Base-by-base conservation (phyloP, 768 basidiomycete genomes). In the Boletus subcaerulescens region DNA sequence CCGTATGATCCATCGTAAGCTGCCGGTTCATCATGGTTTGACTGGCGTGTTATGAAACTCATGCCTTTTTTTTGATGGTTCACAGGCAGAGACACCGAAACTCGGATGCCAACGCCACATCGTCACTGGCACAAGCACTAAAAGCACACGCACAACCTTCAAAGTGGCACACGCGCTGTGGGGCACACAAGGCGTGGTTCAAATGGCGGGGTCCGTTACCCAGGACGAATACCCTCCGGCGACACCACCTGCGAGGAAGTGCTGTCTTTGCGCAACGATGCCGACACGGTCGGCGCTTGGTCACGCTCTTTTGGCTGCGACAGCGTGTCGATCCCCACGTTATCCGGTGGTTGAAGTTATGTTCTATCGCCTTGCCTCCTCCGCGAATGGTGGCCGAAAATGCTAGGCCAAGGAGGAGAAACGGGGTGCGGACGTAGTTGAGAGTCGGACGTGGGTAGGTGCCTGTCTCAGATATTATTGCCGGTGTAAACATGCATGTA, bases 151-250 rank as follows among this genome's bases (percentile, higher is more conserved):
- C 5, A 5, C 49, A 15, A 29, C 22, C 20, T 13, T 17, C 10
- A 8, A 10, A 31, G 22, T 20, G 12, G 35, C 35, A 36, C 35
- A 4, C 12, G 5, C 18, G 13, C 22, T 11, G n/a, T 22, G 26
- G 41, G 41, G 14, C n/a, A 29, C 43, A 29, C 12, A 40, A 11
- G 46, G 20, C 24, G n/a, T 65, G 64, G 64, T 6, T 45, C 26
- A 60, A 65, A 33, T 63, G 60, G 60, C 55, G 60, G 12, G 64
- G 55, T 17, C 58, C 58, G 12, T 20, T 65, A 2, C 64, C 64
- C 7, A 14, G n/a, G 36, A 31, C 31, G 31, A 22, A 29, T 36
- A 52, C 39, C 8, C 13, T 24, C 8, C 20, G 13, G 20, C 53
- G 14, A n/a, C 24, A 29, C 24, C 36, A n/a, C 7, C 3, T 59